Conservation (phyloP, 352 stramenopile species). For the Hyaloperonospora arabidopsidis region DNA sequence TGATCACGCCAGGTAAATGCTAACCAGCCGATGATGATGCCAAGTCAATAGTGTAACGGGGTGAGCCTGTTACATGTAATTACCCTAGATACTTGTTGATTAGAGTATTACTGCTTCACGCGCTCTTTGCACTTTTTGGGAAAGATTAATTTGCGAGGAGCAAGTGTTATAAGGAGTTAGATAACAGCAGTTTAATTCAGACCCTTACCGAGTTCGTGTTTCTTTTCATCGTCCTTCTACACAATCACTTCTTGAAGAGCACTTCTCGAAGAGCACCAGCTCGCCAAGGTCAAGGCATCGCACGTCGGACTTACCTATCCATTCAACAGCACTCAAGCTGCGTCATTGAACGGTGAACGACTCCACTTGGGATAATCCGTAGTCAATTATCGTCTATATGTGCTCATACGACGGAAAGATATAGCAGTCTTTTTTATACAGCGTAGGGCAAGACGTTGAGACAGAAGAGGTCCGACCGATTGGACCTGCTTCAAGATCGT, state of each 20-base stretch:
- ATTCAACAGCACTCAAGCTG: conserved; percentile 68
- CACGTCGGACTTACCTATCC: conserved; percentile 74
- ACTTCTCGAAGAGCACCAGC: conserved; percentile 74
- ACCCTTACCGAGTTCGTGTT: conserved; percentile 62
- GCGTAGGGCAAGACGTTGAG: conserved; percentile 42
- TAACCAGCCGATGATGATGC: no score
- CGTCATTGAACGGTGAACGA: conserved; percentile 75
- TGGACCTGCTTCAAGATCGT: conserved; percentile 16
- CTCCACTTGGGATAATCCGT: conserved; percentile 60
- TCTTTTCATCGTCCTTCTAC: conserved; percentile 80
- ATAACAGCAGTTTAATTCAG: conserved; percentile 76
- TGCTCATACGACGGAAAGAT: conserved; percentile 62
- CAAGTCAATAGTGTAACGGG: no score
- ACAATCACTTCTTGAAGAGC: conserved; percentile 84
- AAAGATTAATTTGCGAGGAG: conserved; percentile 48
- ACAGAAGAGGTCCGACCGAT: conserved; percentile 8
- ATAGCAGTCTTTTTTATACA: conserved; percentile 78
- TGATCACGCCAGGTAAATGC: no score
- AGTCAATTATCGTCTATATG: conserved; percentile 63
- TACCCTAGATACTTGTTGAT: no score
- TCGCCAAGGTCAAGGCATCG: conserved; percentile 72
- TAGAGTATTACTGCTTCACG: conserved; percentile 67
- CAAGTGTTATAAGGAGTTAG: conserved; percentile 68
- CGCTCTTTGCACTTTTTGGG: conserved; percentile 63
- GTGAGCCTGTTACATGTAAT: no score